phyloP scores from a whole-genome alignment of 257 asterid genomes.

The Buddleja alternifolia region DNA sequence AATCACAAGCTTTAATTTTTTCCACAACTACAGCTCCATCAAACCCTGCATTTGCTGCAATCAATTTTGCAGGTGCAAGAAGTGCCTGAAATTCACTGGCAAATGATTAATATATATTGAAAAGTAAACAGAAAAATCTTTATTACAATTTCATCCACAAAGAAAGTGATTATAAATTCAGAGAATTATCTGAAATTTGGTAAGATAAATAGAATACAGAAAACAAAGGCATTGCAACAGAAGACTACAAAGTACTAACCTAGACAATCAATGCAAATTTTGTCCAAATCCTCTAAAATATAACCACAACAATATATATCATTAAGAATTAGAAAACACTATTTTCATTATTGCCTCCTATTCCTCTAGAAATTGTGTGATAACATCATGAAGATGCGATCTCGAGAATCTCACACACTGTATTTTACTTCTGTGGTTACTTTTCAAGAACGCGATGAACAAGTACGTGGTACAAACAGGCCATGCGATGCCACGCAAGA shows the following conservation, averaged over 20 bases:
- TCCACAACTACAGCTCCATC: constrained; percentile 83
- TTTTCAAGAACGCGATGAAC: neutral
- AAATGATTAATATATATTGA: constrained; percentile 14
- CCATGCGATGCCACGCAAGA: neutral
- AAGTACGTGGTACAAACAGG: neutral
- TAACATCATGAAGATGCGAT: neutral
- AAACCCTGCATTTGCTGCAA: constrained; percentile 88
- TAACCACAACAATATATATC: neutral
- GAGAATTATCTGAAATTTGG: neutral
- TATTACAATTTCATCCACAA: constrained; percentile 4
- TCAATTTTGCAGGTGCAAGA: constrained; percentile 82
- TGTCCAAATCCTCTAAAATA: no score
- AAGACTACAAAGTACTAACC: constrained; percentile 1
- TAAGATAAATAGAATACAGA: neutral
- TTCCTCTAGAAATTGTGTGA: neutral
- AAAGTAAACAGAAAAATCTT: neutral
- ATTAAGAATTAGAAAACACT: neutral
- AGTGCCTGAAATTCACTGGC: constrained; percentile 73
- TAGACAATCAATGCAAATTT: no score
- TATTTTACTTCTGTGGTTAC: neutral
- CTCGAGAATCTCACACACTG: neutral
- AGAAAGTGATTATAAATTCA: neutral
- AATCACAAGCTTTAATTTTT: constrained; percentile 53
- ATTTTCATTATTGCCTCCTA: neutral
- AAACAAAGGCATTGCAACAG: neutral